Evolutionary conservation across 306 rosid species (phyloP), one percentile per base, ranked within the genome.

Genomic region (Cucumis sativus): DNA sequence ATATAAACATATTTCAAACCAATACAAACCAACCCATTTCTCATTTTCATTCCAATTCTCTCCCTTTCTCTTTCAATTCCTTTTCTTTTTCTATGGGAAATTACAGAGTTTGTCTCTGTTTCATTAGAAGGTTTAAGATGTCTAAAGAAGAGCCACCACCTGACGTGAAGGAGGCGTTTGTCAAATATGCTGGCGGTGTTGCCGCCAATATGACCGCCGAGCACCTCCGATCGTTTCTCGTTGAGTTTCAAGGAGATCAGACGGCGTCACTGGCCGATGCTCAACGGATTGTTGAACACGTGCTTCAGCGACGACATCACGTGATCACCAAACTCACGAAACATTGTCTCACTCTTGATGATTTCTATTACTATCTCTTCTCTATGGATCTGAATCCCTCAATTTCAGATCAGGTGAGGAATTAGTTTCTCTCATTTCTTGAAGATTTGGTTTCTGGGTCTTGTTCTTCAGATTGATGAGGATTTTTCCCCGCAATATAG

Each of bases 51-150:
- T 40, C 12, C 16, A 17, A n/a, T 40, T 11, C 40, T 70, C 17
- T 23, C 58, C 0, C 3, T 13, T 68, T 6, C 57, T 35, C 35
- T 15, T 17, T 37, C 6, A 12, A 16, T 28, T 39, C 45, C 14
- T 6, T 69, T 16, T 79, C 75, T 52, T 67, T 52, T 63, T 55
- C 65, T 20, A 92, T 88, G 72, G 96, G 93, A 84, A 89, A 96
- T 8, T 96, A 92, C 89, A 89, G 85, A 14, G 96, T 96, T 11
- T 96, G 99, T 84, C 85, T 95, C 74, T 64, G 89, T 84, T 88
- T 95, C 86, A 83, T 79, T 81, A 82, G 88, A 76, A 91, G 88
- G 84, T 95, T 85, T 86, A 95, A 89, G 87, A 76, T 79, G 73
- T 78, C 68, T 4, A 88, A 86, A 74, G 81, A 55, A 17, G 85